Evolutionary conservation across 2,329 filamentous ascomycete genomes (phyloP), one percentile per base, ranked within the genome.

Genomic region (Ceratocystis cacaofunesta): DNA sequence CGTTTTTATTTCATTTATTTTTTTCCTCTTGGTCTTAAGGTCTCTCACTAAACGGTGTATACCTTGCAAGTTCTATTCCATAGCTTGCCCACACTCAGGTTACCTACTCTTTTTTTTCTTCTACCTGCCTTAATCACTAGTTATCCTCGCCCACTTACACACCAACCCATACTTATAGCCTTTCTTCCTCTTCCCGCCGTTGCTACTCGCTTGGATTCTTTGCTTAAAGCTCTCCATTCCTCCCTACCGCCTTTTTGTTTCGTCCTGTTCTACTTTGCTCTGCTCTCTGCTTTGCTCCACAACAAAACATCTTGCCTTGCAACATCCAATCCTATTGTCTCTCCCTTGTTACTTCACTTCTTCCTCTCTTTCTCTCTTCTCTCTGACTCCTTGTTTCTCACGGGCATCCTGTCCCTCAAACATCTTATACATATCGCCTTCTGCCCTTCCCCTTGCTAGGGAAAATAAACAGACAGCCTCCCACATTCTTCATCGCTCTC

Each of bases 401-500:
- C 36, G 36, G 25, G 41, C 48, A 62, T 62, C 25, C 41, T 62
- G 43, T 46, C 61, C 46, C 43, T 62, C 25, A 30, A 62, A 62
- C 17, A 62, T 48, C 43, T 50, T 62, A 62, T 62, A 62, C 43
- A 62, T 50, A 62, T 48, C 61, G 46, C 61, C 61, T 36, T 50
- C 61, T 48, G 43, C 61, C 41, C 5, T 44, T 62, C 46, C 61
- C 61, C 43, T 50, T 62, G 43, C 25, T 48, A 62, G 61, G 61
- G 61, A 62, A 62, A 19, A 62, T 48, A 32, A 32, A 62, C 46
- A 62, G 61, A 62, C 43, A 62, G 15, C 44, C 41, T 62, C 50
- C 25, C n/a, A 48, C 52, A 46, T 64, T 64, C 63, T 64, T 64
- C 63, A 64, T 60, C n/a, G 10, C 55, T 57, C 46, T 41, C 32